Percentiles rank a stretch among this genome's conserved stretches.
phyloP scores from a whole-genome alignment of 345 rosid genomes.

The Eucalyptus cloeziana region DNA sequence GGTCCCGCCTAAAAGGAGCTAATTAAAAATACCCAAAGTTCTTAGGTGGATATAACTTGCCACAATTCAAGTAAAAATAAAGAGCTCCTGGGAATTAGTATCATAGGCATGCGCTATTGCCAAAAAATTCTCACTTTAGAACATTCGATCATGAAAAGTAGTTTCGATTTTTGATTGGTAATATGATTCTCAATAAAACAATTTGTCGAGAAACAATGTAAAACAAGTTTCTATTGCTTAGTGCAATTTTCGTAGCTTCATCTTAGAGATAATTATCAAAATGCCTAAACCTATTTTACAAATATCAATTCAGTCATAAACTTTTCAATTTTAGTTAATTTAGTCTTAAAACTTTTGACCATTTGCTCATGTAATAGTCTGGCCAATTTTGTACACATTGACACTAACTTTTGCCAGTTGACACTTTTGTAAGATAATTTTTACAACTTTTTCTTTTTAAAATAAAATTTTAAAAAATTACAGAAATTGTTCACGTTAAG shows the following conservation, averaged over 20 bases:
- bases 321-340: neutral
- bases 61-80: neutral
- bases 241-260: neutral
- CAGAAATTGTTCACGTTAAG: neutral
- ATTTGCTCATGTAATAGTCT: neutral
- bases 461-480: neutral
- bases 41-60: neutral
- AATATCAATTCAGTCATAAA: accelerated
- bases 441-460: neutral
- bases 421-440: neutral
- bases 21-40: neutral
- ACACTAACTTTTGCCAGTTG: accelerated
- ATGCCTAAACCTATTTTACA: neutral
- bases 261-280: neutral
- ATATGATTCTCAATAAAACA: neutral
- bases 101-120: neutral
- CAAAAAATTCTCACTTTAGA: neutral
- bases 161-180: neutral
- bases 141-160: neutral
- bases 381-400: neutral
- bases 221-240: neutral
- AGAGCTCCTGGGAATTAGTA: neutral
- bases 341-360: neutral
- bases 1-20: neutral
- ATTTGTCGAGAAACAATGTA: neutral